Evolutionary conservation across 2,329 filamentous ascomycete genomes (phyloP).

Genomic region (Eutypella sp.): DNA sequence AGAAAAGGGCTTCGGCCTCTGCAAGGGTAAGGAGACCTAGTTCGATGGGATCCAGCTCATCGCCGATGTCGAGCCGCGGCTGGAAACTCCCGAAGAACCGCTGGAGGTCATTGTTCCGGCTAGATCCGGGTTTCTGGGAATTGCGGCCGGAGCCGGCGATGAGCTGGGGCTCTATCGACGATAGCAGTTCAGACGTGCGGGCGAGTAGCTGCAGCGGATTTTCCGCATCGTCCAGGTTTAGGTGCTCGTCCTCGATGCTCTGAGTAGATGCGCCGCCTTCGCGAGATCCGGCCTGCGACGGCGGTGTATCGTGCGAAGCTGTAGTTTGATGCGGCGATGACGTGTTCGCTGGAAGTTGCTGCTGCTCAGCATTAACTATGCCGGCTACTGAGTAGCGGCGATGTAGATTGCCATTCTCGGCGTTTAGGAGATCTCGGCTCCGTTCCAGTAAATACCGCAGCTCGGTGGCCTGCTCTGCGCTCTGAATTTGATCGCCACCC

Average conservation of each 20-base stretch:
- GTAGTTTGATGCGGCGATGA: conserved; percentile 24
- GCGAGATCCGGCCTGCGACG: conserved; percentile 23
- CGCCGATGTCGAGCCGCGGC: conserved; percentile 57
- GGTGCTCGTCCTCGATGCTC: conserved; percentile 39
- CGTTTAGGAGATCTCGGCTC: conserved; percentile 35
- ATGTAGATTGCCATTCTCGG: conserved; percentile 14
- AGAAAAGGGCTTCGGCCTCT: conserved; percentile 60
- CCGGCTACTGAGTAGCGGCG: conserved; percentile 14
- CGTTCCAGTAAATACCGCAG: conserved; percentile 47
- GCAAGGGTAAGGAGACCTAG: conserved; percentile 62
- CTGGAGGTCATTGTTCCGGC: conserved; percentile 45
- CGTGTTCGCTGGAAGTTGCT: conserved; percentile 15
- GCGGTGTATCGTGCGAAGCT: conserved; percentile 23
- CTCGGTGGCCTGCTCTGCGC: conserved; percentile 37
- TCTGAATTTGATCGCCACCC: conserved; percentile 30
- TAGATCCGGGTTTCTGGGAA: neutral
- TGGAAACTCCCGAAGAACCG: conserved; percentile 63
- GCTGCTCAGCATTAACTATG: conserved; percentile 10
- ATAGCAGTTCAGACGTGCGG: conserved; percentile 61
- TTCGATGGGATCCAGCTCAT: conserved; percentile 64
- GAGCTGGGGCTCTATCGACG: conserved; percentile 23
- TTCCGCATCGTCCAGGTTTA: conserved; percentile 62
- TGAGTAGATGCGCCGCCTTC: conserved; percentile 23
- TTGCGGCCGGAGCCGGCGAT: neutral
- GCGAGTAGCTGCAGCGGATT: conserved; percentile 71